A percentile compares a stretch with the other conserved stretches of the same genome.
phyloP scores from a whole-genome alignment of 1,139 yeast species.

The Pichia sp. region DNA sequence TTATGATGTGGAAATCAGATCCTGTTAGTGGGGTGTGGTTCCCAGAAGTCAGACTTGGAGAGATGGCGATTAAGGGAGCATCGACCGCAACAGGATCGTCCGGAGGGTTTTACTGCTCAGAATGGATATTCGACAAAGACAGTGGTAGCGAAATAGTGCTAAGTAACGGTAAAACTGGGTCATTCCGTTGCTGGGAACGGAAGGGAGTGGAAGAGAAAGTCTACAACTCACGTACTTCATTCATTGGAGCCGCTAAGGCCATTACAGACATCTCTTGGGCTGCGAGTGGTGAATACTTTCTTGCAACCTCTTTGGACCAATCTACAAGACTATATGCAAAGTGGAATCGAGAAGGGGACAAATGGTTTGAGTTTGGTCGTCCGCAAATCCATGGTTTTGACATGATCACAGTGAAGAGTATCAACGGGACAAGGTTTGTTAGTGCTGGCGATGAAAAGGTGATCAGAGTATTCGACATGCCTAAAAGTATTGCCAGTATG shows the following conservation, averaged over 20 bases:
- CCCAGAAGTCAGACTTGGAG: slow-evolving; percentile 78
- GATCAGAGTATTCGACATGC: slow-evolving; percentile 82
- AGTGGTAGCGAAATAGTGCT: slow-evolving; percentile 47
- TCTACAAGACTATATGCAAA: slow-evolving; percentile 81
- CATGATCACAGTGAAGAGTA: slow-evolving; percentile 75
- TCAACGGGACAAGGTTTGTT: slow-evolving; percentile 62
- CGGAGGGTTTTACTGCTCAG: slow-evolving; percentile 93
- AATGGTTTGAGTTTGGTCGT: slow-evolving; percentile 91
- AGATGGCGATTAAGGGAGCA: slow-evolving; percentile 91
- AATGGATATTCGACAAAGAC: slow-evolving; percentile 59
- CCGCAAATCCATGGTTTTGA: slow-evolving; percentile 99
- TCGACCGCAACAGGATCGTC: slow-evolving; percentile 97
- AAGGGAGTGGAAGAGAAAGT: slow-evolving; percentile 32
- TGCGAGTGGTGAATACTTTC: slow-evolving; percentile 57
- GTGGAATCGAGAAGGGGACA: slow-evolving; percentile 38
- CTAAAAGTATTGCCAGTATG: slow-evolving; percentile 69
- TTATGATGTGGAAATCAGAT: slow-evolving; percentile 97
- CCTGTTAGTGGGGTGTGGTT: slow-evolving; percentile 86
- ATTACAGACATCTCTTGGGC: slow-evolving; percentile 86
- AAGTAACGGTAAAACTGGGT: slow-evolving; percentile 88
- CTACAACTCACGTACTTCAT: slow-evolving; percentile 46
- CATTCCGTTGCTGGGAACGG: slow-evolving; percentile 72
- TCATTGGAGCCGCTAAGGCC: slow-evolving; percentile 72
- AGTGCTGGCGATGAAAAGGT: slow-evolving; percentile 97
- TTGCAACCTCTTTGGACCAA: slow-evolving; percentile 83